phyloP scores from a whole-genome alignment of 805 yeast species.

The Hanseniaspora lachancei region DNA sequence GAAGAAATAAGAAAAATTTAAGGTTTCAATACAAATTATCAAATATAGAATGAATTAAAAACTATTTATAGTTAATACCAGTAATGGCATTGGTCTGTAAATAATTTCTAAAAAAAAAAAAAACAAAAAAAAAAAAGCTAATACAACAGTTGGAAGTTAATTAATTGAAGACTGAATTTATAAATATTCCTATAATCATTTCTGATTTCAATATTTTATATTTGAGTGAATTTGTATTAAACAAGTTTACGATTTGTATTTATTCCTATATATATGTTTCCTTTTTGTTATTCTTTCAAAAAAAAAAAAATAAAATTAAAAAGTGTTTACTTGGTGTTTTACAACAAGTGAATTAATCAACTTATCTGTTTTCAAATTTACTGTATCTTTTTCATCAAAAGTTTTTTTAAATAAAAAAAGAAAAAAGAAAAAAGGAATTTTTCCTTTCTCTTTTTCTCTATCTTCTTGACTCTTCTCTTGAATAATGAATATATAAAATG shows the following conservation, averaged over 20 bases:
- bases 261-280: no score
- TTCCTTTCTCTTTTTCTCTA: background rate
- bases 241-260: background rate
- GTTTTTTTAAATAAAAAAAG: no score
- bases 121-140: background rate
- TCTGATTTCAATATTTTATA: background rate
- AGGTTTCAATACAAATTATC: no score
- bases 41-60: background rate
- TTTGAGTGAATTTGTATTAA: background rate
- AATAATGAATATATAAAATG: background rate
- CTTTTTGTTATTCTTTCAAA: no score
- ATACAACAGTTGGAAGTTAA: background rate
- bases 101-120: background rate
- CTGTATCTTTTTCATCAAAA: no score
- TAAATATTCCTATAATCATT: background rate
- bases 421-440: no score
- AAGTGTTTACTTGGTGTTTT: no score
- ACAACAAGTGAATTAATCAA: no score
- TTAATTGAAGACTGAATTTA: background rate
- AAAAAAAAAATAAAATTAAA: no score
- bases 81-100: background rate
- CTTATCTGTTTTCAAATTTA: no score
- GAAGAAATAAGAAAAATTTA: background rate
- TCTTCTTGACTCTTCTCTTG: background rate
- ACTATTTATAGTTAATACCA: background rate